Conservation (phyloP, 441 rosid genomes). For the Erysimum cheiri region DNA sequence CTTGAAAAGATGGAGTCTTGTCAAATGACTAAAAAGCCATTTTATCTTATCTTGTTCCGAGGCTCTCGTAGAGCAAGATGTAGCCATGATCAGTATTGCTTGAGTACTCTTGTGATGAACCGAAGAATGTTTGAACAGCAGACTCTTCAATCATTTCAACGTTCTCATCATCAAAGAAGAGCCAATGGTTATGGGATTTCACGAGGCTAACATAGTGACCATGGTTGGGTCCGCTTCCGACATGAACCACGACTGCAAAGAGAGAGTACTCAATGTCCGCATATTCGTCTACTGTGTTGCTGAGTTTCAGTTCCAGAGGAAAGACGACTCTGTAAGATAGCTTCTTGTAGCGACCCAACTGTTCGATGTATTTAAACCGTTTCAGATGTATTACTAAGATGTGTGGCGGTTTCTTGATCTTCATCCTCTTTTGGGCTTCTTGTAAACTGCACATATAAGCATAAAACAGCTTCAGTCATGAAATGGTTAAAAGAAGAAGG, state of each 20-base stretch:
- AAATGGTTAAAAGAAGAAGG: neutral
- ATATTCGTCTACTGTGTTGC: conserved; percentile 77
- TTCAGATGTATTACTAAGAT: conserved; percentile 85
- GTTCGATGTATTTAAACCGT: conserved; percentile 90
- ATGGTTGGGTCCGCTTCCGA: conserved; percentile 94
- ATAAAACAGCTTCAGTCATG: neutral
- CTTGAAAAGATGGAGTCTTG: neutral
- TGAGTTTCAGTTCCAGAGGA: conserved; percentile 87
- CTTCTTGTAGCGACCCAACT: conserved; percentile 90
- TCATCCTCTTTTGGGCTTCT: conserved; percentile 96
- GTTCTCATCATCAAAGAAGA: conserved; percentile 89
- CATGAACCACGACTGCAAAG: conserved; percentile 93
- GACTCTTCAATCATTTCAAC: conserved; percentile 95
- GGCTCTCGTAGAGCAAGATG: conserved; percentile 87
- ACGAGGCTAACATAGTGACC: conserved; percentile 96
- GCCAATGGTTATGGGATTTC: conserved; percentile 90
- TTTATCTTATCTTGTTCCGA: conserved; percentile 39
- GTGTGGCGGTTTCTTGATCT: conserved; percentile 93
- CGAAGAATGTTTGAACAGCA: conserved; percentile 90
- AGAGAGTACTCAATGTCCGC: conserved; percentile 86
- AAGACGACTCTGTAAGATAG: conserved; percentile 84
- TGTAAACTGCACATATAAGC: conserved; percentile 67
- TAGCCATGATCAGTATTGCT: conserved; percentile 92
- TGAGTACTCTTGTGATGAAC: conserved; percentile 87
- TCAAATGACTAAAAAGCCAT: neutral